phyloP scores from a whole-genome alignment of 495 filamentous ascomycete species.

The Evernia prunastri region DNA sequence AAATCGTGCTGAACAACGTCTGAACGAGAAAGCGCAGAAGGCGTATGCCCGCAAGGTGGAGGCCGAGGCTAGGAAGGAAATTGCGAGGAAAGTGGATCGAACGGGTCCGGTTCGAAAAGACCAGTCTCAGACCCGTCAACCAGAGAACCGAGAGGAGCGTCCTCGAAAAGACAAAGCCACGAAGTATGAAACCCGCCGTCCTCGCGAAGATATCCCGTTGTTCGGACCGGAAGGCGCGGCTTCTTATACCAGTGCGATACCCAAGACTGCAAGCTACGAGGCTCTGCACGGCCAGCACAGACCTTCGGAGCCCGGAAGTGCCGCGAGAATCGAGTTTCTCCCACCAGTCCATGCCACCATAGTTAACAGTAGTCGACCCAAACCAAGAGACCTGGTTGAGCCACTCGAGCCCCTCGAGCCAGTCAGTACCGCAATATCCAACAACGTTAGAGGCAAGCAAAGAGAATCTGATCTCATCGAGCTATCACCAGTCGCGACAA shows the following conservation, averaged over 20 bases:
- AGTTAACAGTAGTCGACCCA: conserved; percentile 14
- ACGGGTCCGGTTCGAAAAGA: not conserved
- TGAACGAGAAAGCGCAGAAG: conserved; percentile 11
- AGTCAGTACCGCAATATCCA: not conserved
- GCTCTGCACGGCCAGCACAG: conserved; percentile 11
- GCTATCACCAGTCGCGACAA: conserved; percentile 1
- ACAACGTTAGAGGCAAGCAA: not conserved
- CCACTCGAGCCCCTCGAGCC: conserved; percentile 1
- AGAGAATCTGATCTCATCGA: conserved; percentile 8
- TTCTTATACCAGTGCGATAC: conserved; percentile 16
- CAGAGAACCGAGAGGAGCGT: not conserved
- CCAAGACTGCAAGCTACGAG: conserved; percentile 19
- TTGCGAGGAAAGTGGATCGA: conserved; percentile 10
- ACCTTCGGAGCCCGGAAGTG: conserved; percentile 16
- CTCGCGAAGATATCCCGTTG: conserved; percentile 8
- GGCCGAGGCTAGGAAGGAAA: conserved; percentile 2
- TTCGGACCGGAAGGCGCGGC: conserved; percentile 7
- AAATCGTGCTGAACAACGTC: conserved; percentile 14
- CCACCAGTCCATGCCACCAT: conserved; percentile 25
- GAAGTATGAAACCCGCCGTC: conserved; percentile 20
- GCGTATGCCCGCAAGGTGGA: conserved; percentile 12
- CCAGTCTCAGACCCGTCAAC: not conserved
- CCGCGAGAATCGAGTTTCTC: conserved; percentile 12
- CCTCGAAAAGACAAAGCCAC: conserved; percentile 15
- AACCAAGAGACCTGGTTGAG: conserved; percentile 5